Conservation (phyloP, 768 basidiomycete genomes). For the Nevesoporus exiguus region DNA sequence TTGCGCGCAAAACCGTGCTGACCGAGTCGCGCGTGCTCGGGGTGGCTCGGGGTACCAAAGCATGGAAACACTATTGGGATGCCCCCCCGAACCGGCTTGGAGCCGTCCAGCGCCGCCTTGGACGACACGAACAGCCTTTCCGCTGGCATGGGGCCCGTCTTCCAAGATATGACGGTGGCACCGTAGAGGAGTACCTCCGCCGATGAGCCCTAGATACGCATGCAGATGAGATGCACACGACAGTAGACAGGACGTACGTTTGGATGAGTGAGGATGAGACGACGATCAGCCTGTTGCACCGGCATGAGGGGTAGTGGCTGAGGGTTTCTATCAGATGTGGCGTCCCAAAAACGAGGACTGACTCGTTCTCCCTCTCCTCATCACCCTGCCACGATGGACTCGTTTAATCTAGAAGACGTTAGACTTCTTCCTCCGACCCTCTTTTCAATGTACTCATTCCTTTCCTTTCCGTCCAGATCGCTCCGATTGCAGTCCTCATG, state of each 20-base stretch:
- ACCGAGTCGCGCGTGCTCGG: conserved; percentile 61
- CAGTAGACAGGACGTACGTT: conserved; percentile 38
- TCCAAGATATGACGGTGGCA: conserved; percentile 88
- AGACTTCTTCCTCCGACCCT: conserved; percentile 21
- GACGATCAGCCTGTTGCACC: conserved; percentile 41
- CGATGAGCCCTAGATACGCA: conserved; percentile 52
- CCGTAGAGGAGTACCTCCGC: conserved; percentile 73
- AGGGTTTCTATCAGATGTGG: conserved; percentile 16
- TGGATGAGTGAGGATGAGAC: conserved; percentile 56
- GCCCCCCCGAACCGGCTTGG: conserved; percentile 66
- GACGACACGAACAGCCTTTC: conserved; percentile 83
- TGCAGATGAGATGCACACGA: background rate
- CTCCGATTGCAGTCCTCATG: conserved; percentile 95
- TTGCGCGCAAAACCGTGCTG: conserved; percentile 95
- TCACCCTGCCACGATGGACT: conserved; percentile 47
- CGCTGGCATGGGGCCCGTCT: conserved; percentile 41
- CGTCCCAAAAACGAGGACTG: conserved; percentile 10
- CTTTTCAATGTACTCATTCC: conserved; percentile 11
- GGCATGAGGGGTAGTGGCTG: conserved; percentile 44
- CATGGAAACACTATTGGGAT: conserved; percentile 75
- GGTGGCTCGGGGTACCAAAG: conserved; percentile 81
- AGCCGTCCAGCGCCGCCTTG: conserved; percentile 76
- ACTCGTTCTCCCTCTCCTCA: background rate
- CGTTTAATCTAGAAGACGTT: conserved; percentile 68
- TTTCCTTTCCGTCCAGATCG: conserved; percentile 52